phyloP scores from a whole-genome alignment of 2,329 filamentous ascomycete species.

The Ophiobolus disseminans region DNA sequence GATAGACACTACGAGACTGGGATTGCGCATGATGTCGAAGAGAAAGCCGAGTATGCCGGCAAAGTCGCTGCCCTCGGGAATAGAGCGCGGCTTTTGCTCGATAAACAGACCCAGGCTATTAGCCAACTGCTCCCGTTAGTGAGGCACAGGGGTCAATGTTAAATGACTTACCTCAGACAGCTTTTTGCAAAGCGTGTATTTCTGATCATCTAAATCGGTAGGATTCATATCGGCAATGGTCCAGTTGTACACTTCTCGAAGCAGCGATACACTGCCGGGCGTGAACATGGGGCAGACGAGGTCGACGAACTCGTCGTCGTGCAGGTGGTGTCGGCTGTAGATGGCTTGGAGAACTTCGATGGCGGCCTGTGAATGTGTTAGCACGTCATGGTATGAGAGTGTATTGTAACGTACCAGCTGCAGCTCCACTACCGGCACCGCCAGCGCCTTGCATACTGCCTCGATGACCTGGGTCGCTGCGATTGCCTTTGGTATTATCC shows the following conservation, averaged over 20 bases:
- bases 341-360: slow-evolving; percentile 84
- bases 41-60: slow-evolving; percentile 80
- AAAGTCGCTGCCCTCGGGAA: slow-evolving; percentile 72
- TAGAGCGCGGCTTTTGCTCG: slow-evolving; percentile 73
- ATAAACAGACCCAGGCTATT: slow-evolving; percentile 85
- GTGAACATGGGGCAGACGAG: slow-evolving; percentile 82
- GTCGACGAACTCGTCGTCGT: slow-evolving; percentile 77
- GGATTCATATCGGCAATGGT: slow-evolving; percentile 78
- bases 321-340: slow-evolving; percentile 75
- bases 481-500: slow-evolving; percentile 86
- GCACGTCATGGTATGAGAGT: slow-evolving; percentile 1
- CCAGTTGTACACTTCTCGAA: slow-evolving; percentile 79
- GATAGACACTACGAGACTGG: slow-evolving; percentile 91
- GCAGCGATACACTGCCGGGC: slow-evolving; percentile 72
- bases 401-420: slow-evolving; percentile 38
- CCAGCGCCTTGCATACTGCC: slow-evolving; percentile 48
- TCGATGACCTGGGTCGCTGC: slow-evolving; percentile 58
- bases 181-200: slow-evolving; percentile 92
- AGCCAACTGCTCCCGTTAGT: slow-evolving; percentile 67
- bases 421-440: slow-evolving; percentile 45
- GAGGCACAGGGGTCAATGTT: slow-evolving; percentile 9
- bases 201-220: slow-evolving; percentile 85
- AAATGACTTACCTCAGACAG: slow-evolving; percentile 76
- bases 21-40: slow-evolving; percentile 78
- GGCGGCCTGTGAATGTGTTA: slow-evolving; percentile 54